Base-by-base conservation (phyloP, 2,329 filamentous ascomycete genomes). In the Pyrenophora teres region DNA sequence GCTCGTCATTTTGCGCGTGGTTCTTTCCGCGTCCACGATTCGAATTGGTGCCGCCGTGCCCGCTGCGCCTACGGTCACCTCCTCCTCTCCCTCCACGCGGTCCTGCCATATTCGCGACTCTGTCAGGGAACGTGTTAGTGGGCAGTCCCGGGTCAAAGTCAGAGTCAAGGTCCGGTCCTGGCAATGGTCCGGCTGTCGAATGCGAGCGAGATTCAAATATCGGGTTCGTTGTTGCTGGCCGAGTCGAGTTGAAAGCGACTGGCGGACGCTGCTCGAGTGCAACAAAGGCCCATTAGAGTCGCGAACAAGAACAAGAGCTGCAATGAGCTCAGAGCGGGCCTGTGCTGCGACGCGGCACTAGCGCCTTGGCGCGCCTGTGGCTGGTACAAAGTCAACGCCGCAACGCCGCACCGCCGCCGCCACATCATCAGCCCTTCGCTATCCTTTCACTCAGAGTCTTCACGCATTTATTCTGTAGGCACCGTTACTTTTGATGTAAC, bases 41-140 rank as follows among this genome's bases (percentile, higher is more conserved):
- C 37, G 55, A 49, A 19, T 35, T 46, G 3, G 49, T 39, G 15
- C 41, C 39, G 41, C 59, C 54, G 32, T 51, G 56, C 25, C 46
- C 16, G 33, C 59, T 55, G 32, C 62, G 59, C 8, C 56, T 58
- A 25, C 62, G 60, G 10, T 52, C 49, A 32, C 56, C 51, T 39
- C 53, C 64, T 39, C 53, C 64, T 58, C 59, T 53, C 18, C 50
- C 56, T 50, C 61, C 64, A 40, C 67, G 65, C 47, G 59, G 64
- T 50, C 59, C 54, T 56, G 65, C 63, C 68, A 70, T 71, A 21
- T 57, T 67, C 58, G 63, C 63, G 62, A 36, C 53, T 56, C 40
- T 48, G 13, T 46, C 31, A 46, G 21, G 36, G 36, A 48, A 42
- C 32, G 48, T 46, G 46, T 45, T 40, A 52, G 60, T 58, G 54